phyloP scores from a whole-genome alignment of 2,329 filamentous ascomycete species.

The Cladophialophora carrionii region DNA sequence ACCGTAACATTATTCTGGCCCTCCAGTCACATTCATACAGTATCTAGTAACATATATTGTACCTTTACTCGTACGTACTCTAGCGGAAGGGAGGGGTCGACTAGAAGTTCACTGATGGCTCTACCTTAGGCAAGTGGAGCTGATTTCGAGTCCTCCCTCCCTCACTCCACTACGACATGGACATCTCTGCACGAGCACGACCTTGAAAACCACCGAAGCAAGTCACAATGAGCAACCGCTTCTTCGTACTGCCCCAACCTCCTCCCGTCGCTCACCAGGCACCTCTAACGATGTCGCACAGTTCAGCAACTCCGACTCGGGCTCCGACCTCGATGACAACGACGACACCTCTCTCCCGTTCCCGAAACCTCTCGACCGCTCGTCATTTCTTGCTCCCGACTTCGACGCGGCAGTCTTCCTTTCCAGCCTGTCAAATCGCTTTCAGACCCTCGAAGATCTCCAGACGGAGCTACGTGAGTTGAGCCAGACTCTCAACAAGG shows the following conservation, averaged over 20 bases:
- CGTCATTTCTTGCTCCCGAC: conserved; percentile 74
- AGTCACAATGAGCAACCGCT: conserved; percentile 32
- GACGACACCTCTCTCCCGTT: conserved; percentile 74
- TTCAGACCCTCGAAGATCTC: conserved; percentile 94
- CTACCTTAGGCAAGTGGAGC: neutral
- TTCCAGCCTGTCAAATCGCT: conserved; percentile 78
- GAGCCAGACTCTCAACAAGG: conserved; percentile 75
- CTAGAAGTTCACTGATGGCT: neutral
- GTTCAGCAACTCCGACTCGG: conserved; percentile 41
- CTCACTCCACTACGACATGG: neutral
- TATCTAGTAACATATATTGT: neutral
- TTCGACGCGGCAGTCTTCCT: conserved; percentile 85
- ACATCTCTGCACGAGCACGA: neutral
- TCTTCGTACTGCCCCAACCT: conserved; percentile 24
- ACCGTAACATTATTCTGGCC: neutral
- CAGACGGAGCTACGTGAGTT: conserved; percentile 82
- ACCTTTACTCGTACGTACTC: neutral
- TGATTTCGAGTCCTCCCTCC: neutral
- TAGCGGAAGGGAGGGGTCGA: neutral
- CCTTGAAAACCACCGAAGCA: neutral
- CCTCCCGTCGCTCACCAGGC: neutral
- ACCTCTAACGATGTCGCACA: conserved; percentile 15
- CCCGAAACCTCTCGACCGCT: conserved; percentile 78
- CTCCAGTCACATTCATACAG: neutral
- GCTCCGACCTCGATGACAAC: conserved; percentile 61